Evolutionary conservation across 1,139 yeast species (phyloP).

Genomic region (Magnusiomyces tetraspermus): DNA sequence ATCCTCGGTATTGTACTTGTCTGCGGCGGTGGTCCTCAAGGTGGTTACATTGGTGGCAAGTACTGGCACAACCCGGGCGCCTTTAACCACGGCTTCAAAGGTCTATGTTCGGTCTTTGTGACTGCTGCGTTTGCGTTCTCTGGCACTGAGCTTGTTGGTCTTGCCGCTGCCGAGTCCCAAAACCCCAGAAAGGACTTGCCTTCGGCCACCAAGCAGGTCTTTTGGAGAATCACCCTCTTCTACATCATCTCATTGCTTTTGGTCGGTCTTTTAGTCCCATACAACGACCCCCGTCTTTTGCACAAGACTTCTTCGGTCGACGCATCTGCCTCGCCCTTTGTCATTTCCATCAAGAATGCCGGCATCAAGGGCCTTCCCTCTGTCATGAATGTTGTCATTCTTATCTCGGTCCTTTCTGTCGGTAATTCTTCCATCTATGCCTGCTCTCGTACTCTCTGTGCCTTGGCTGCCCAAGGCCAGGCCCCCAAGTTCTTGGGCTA

Average conservation of each 20-base stretch:
- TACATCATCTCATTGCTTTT: constrained; percentile 52
- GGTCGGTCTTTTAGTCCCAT: constrained; percentile 59
- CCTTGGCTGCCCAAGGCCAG: constrained; percentile 72
- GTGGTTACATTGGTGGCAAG: constrained; percentile 48
- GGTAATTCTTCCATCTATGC: constrained; percentile 74
- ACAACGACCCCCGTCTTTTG: constrained; percentile 42
- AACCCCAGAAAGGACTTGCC: constrained; percentile 63
- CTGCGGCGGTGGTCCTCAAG: constrained; percentile 58
- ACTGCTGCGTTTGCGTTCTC: constrained; percentile 82
- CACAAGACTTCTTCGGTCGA: constrained; percentile 38
- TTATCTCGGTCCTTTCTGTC: constrained; percentile 61
- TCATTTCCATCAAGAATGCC: constrained; percentile 52
- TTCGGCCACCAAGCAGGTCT: constrained; percentile 57
- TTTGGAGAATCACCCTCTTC: constrained; percentile 62
- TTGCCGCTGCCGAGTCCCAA: constrained; percentile 74
- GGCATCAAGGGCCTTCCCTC: constrained; percentile 56
- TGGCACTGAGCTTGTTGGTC: constrained; percentile 70
- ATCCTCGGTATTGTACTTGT: constrained; percentile 49
- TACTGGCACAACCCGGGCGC: constrained; percentile 63
- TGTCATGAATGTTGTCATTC: constrained; percentile 62
- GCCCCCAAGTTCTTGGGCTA: constrained; percentile 68
- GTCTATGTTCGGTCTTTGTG: constrained; percentile 69
- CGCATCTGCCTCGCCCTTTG: constrained; percentile 64
- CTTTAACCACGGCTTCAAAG: constrained; percentile 58
- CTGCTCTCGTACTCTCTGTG: constrained; percentile 71